These are phyloP conservation scores for Solanum etuberosum DNA, from an alignment of 257 asterid species.

Conservation along the genomic window DNA sequence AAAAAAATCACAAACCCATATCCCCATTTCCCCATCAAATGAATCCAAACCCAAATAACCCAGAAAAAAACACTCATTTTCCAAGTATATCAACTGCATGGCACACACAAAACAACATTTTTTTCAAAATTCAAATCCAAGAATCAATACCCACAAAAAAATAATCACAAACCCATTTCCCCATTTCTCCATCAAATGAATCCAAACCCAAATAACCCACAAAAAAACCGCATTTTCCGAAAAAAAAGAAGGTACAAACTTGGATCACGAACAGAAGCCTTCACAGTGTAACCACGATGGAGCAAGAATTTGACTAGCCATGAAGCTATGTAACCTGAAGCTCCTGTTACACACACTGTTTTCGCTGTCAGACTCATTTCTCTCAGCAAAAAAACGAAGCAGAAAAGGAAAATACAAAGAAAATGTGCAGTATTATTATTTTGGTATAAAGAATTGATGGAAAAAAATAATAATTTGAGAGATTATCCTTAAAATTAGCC, in stretches of 20 bases:
- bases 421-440: not conserved
- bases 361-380: slow-evolving; percentile 7
- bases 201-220: not conserved
- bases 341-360: slow-evolving; percentile 60
- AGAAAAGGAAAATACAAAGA: not conserved
- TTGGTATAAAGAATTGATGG: not conserved
- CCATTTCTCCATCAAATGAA: not conserved
- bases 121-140: not conserved
- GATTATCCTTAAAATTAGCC: not conserved
- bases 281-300: slow-evolving; percentile 51
- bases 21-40: not conserved
- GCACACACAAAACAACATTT: not conserved
- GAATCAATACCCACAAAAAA: not conserved
- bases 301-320: slow-evolving; percentile 60
- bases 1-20: not conserved
- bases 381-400: not conserved
- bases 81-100: not conserved
- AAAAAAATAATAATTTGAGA: not conserved
- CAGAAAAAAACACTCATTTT: not conserved
- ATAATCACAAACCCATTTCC: not conserved
- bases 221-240: not conserved
- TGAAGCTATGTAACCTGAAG: slow-evolving; percentile 61
- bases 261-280: slow-evolving; percentile 47
- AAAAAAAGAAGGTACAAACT: not conserved
- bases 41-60: not conserved